Evolutionary conservation across 2,329 filamentous ascomycete genomes (phyloP), one percentile per base, ranked within the genome.

Genomic region (Seiridium unicorne): DNA sequence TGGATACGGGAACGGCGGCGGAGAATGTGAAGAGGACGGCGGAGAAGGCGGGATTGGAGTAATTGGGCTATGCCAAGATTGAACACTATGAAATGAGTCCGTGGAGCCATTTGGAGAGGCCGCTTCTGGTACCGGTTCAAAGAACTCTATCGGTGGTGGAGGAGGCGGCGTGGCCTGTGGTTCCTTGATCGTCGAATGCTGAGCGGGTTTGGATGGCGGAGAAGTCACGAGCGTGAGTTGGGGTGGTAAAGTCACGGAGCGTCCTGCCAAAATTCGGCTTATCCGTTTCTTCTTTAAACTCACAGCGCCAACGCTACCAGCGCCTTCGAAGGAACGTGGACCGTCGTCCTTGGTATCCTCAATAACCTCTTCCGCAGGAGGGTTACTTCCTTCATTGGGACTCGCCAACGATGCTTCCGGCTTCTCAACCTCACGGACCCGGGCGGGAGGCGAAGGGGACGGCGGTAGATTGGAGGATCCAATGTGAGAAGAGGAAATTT

Each of bases 1-100:
- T 1, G 74, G 72, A 57, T 75, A 76, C 8, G 75, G 75, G 61
- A 76, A 78, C 9, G 68, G 70, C 3, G 68, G 62, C 11, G 46
- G 38, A 42, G 57, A 63, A 13, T 73, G 73, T 35, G 74, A 75
- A 4, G 79, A 78, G 13, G 74, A 68, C 2, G 78, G 75, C 18
- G 80, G 77, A 3, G 81, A 82, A 5, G 76, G 77, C 31, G 79
- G 78, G 3, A 79, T 70, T 34, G 78, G 73, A 4, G 74, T 74
- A 44, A 76, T 69, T 8, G 77, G 74, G 31, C 81, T 80, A 62
- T 81, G 76, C 81, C 81, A 84, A 7, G 82, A 82, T 61, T 82
- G 76, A 4, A 79, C 74, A 59, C 79, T 84, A 66, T 84, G 81
- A 62, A 86, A 85, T 1, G 84, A 85, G 57, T 84, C 83, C 13